phyloP scores from a whole-genome alignment of 495 filamentous ascomycete species.

The Neurospora terricola region DNA sequence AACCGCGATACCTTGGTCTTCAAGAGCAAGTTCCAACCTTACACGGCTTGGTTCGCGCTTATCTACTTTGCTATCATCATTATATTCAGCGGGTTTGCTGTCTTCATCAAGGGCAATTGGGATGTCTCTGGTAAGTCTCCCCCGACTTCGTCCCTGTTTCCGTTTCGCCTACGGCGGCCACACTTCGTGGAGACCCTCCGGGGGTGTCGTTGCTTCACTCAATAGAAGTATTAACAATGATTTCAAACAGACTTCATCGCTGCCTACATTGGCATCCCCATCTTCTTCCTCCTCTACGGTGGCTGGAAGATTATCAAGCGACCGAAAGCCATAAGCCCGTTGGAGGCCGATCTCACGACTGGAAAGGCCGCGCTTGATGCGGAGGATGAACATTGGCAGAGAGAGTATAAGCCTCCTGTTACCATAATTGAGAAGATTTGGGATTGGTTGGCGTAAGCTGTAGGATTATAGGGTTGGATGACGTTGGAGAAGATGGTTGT shows the following conservation, averaged over 20 bases:
- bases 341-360: constrained; percentile 2
- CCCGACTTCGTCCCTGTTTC: constrained; percentile 22
- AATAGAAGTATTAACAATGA: not conserved
- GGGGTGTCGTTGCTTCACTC: not conserved
- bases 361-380: constrained; percentile 9
- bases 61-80: constrained; percentile 40
- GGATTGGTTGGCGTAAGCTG: not conserved
- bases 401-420: not conserved
- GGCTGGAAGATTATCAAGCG: constrained; percentile 10
- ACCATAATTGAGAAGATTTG: not conserved
- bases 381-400: constrained; percentile 8
- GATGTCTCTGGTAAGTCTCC: constrained; percentile 1
- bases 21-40: constrained; percentile 42
- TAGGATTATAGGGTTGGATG: not conserved
- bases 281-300: constrained; percentile 44
- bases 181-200: not conserved
- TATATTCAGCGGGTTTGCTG: constrained; percentile 54
- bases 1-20: constrained; percentile 38
- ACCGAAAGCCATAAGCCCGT: not conserved
- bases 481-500: not conserved
- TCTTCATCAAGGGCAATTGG: constrained; percentile 48
- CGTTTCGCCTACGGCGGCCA: not conserved
- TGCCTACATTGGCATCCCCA: constrained; percentile 53
- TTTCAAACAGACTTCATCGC: constrained; percentile 39
- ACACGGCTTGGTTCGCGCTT: constrained; percentile 38